Conservation (phyloP, 163 green algal genomes). For the Chloromonas sp. region DNA sequence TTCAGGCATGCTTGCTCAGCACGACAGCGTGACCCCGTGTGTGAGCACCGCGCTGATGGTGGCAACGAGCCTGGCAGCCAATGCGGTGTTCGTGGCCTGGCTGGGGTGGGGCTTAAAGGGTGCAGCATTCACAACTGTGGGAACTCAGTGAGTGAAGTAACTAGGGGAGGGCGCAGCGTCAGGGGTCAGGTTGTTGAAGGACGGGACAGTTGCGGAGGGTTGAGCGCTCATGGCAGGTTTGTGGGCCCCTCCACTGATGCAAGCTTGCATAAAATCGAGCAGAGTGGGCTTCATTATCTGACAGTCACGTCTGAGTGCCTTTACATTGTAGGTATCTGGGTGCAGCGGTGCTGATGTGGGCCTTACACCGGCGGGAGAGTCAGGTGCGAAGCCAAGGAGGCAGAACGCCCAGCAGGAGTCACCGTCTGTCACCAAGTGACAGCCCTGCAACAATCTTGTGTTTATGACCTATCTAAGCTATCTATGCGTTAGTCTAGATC, state of each 20-base stretch:
- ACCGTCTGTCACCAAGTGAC: neutral
- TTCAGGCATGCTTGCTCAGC: slow-evolving; percentile 46
- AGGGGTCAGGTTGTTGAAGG: no score
- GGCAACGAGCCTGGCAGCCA: slow-evolving; percentile 21
- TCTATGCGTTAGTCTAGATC: neutral
- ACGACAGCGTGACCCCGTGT: slow-evolving; percentile 46
- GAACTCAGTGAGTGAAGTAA: slow-evolving; percentile 32
- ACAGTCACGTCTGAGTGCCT: neutral
- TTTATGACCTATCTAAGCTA: no score
- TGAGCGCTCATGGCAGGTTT: no score
- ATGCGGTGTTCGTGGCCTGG: slow-evolving; percentile 56
- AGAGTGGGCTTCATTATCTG: no score
- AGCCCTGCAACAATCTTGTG: no score
- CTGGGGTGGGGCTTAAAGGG: slow-evolving; percentile 56
- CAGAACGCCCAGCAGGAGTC: neutral
- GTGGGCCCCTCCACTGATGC: no score
- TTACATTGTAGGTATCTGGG: slow-evolving; percentile 11
- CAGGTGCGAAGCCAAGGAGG: neutral
- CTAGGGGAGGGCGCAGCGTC: neutral
- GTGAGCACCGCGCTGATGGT: slow-evolving; percentile 1
- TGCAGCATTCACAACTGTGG: slow-evolving; percentile 63
- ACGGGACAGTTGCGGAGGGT: no score
- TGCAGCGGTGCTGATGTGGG: neutral
- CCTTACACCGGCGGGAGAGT: neutral
- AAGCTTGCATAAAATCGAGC: no score